These are phyloP conservation scores for Asclepias syriaca DNA, from an alignment of 257 asterid genomes.

Conservation along the genomic window DNA sequence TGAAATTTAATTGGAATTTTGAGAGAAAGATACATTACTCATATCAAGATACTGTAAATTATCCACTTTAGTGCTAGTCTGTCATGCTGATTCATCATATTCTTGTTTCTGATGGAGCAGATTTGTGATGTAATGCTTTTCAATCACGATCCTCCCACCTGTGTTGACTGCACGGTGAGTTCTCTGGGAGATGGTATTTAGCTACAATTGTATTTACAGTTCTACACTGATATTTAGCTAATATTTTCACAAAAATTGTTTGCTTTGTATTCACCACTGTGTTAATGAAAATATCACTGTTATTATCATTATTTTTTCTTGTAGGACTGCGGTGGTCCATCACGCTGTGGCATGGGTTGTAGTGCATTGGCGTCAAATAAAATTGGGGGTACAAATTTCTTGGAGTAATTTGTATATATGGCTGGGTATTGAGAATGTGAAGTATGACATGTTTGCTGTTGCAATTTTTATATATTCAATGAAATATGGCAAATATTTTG, in stretches of 20 bases:
- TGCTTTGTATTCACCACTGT: not conserved
- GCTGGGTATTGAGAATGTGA: not conserved
- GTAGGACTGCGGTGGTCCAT: constrained; percentile 85
- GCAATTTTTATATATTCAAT: not conserved
- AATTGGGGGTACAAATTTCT: constrained; percentile 49
- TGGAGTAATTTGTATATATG: not conserved
- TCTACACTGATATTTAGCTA: not conserved
- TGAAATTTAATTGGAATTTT: not conserved
- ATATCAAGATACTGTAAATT: not conserved
- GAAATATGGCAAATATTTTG: not conserved
- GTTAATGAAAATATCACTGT: not conserved
- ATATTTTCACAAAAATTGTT: not conserved
- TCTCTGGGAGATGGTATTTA: constrained; percentile 4
- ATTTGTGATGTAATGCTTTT: constrained; percentile 84
- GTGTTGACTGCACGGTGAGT: constrained; percentile 78
- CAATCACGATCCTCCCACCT: constrained; percentile 85
- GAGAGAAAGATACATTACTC: not conserved
- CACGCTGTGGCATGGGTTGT: constrained; percentile 93
- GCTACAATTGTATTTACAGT: not conserved
- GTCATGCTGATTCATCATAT: constrained; percentile 8
- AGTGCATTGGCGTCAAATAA: constrained; percentile 69
- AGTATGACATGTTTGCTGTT: not conserved
- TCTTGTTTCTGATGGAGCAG: constrained; percentile 54
- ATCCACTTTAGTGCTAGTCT: not conserved
- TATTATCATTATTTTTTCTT: constrained; percentile 13